Percentiles rank a stretch among this genome's conserved stretches.
Conservation (phyloP, 495 filamentous ascomycete species). For the Neurospora sp. region DNA sequence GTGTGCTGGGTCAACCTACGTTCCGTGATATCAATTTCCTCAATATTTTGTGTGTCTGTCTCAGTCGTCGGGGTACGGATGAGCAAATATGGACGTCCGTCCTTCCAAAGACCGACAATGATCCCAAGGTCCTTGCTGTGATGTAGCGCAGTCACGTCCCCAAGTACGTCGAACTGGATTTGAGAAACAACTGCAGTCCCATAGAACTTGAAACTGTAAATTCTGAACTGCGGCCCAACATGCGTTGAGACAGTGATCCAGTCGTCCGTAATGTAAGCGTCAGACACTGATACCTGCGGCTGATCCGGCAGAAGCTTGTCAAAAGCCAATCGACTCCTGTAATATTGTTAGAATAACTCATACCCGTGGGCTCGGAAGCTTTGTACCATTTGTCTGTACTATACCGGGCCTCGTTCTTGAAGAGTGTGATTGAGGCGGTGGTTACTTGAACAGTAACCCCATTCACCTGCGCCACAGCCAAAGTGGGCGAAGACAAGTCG, state of each 20-base stretch:
- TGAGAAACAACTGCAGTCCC: conserved; percentile 12
- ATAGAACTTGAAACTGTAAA: conserved; percentile 22
- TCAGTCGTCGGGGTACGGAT: conserved; percentile 1
- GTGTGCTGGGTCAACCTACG: conserved; percentile 5
- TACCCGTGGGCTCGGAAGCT: background rate
- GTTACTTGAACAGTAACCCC: conserved; percentile 47
- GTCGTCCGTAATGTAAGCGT: conserved; percentile 22
- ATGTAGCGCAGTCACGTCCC: conserved; percentile 33
- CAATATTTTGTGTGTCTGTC: background rate
- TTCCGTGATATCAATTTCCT: conserved; percentile 8
- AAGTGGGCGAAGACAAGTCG: conserved; percentile 42
- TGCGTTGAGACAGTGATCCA: conserved; percentile 28
- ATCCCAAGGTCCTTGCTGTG: conserved; percentile 15
- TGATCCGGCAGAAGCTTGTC: conserved; percentile 15
- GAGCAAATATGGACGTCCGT: conserved; percentile 16
- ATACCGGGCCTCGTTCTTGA: background rate
- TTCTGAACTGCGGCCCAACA: conserved; percentile 16
- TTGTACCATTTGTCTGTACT: background rate
- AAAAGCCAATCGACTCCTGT: conserved; percentile 19
- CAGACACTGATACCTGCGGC: conserved; percentile 14
- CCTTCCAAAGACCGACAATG: conserved; percentile 22
- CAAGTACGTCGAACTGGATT: conserved; percentile 17
- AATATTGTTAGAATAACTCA: conserved; percentile 1
- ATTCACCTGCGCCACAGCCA: conserved; percentile 37
- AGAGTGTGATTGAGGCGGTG: conserved; percentile 5